Conservation (phyloP, 2,329 filamentous ascomycete genomes). For the Apiospora marii region DNA sequence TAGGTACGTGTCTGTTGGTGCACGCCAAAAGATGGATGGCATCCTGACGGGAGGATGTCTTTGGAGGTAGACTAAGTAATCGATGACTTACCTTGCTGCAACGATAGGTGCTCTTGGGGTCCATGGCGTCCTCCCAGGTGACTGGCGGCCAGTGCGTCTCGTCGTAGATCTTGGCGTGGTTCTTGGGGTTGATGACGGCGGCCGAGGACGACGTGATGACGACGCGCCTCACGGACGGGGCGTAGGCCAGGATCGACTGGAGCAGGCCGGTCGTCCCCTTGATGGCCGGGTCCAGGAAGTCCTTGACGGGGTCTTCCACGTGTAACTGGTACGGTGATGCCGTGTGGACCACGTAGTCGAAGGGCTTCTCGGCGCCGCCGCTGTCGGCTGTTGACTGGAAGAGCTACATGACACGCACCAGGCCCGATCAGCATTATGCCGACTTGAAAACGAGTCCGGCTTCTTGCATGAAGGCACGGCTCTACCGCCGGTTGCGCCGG, state of each 20-base stretch:
- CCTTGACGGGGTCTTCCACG: constrained; percentile 56
- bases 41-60: constrained; percentile 39
- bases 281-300: constrained; percentile 64
- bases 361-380: constrained; percentile 39
- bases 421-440: background rate
- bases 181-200: constrained; percentile 48
- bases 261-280: constrained; percentile 60
- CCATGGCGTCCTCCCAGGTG: constrained; percentile 46
- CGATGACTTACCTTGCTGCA: constrained; percentile 55
- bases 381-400: constrained; percentile 50
- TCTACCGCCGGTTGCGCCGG: background rate
- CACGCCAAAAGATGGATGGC: constrained; percentile 72
- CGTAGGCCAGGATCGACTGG: constrained; percentile 53
- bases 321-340: constrained; percentile 78
- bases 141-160: constrained; percentile 49
- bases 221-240: constrained; percentile 66
- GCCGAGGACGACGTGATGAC: constrained; percentile 61
- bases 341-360: constrained; percentile 78
- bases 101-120: constrained; percentile 41
- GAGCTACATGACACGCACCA: constrained; percentile 34
- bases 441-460: background rate
- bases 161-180: constrained; percentile 48
- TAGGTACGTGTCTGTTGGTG: background rate
- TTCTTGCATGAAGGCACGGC: background rate
- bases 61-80: constrained; percentile 35